Conservation (phyloP, 164 flowering plant species). For the Kalanchoe fedtschenkoi region DNA sequence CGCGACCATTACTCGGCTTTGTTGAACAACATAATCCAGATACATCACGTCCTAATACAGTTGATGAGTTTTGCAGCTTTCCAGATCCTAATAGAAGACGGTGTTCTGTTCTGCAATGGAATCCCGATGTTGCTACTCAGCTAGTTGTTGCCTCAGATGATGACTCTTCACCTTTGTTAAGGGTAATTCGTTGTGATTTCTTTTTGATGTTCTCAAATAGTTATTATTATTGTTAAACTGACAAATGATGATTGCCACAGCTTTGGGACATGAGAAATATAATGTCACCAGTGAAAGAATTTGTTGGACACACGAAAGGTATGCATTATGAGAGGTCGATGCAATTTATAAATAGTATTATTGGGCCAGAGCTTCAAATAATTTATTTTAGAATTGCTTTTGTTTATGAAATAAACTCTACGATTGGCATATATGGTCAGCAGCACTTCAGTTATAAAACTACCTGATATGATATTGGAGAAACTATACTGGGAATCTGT, state of each 20-base stretch:
- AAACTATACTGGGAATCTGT: not conserved
- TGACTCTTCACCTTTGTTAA: slow-evolving; percentile 64
- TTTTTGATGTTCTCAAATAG: not conserved
- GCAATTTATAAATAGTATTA: not conserved
- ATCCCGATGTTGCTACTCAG: slow-evolving; percentile 90
- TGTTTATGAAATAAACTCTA: not conserved
- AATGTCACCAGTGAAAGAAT: slow-evolving; percentile 75
- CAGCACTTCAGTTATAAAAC: not conserved
- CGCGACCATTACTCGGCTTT: not conserved
- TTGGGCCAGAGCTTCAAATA: not conserved
- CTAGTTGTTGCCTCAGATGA: slow-evolving; percentile 96
- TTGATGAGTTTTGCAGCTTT: slow-evolving; percentile 38
- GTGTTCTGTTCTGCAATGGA: slow-evolving; percentile 97
- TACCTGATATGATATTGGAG: not conserved
- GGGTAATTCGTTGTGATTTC: slow-evolving; percentile 29
- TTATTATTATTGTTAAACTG: not conserved
- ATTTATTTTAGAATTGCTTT: not conserved
- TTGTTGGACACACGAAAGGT: slow-evolving; percentile 94
- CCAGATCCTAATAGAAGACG: slow-evolving; percentile 74
- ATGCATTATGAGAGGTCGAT: slow-evolving; percentile 1
- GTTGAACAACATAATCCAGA: not conserved
- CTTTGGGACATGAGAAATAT: slow-evolving; percentile 91
- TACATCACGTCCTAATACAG: not conserved
- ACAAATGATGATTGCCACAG: slow-evolving; percentile 27
- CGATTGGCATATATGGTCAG: not conserved